Evolutionary conservation across 148 eudicot genomes (phyloP).

Genomic region (Talinum fruticosum): DNA sequence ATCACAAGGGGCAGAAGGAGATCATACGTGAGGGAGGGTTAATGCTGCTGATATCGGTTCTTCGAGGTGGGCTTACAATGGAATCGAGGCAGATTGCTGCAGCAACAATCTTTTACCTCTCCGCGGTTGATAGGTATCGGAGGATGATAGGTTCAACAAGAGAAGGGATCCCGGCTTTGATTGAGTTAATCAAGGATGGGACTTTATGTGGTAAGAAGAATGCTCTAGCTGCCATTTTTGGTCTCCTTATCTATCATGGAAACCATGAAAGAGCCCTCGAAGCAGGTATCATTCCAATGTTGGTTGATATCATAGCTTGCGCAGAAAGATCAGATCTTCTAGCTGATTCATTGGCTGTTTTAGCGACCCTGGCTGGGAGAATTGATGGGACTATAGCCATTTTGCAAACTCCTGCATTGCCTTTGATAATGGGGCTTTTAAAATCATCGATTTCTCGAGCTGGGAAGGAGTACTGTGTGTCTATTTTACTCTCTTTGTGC

Average conservation of each 20-base stretch:
- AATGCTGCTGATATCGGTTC: conserved; percentile 34
- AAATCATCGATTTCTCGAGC: conserved; percentile 38
- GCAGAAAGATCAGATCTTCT: conserved; percentile 40
- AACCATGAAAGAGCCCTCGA: conserved; percentile 46
- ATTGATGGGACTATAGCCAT: conserved; percentile 50
- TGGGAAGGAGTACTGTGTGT: conserved; percentile 60
- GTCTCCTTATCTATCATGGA: conserved; percentile 41
- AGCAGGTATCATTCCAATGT: conserved; percentile 44
- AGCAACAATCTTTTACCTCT: conserved; percentile 68
- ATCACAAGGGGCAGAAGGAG: conserved; percentile 46
- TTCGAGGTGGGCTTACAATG: conserved; percentile 43
- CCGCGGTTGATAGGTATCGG: conserved; percentile 49
- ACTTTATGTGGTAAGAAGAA: conserved; percentile 64
- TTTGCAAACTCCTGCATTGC: conserved; percentile 30
- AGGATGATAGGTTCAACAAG: conserved; percentile 45
- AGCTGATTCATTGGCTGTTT: conserved; percentile 55
- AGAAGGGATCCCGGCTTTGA: conserved; percentile 45
- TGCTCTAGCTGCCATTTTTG: conserved; percentile 63
- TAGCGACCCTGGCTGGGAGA: conserved; percentile 54
- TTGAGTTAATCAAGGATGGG: conserved; percentile 54
- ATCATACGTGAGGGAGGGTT: conserved; percentile 66
- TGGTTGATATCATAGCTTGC: conserved; percentile 37
- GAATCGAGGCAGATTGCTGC: conserved; percentile 71
- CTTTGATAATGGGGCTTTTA: conserved; percentile 25
- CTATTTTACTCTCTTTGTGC: conserved; percentile 54